Base-by-base conservation (phyloP, 495 filamentous ascomycete species). In the Hamigera avellanea region DNA sequence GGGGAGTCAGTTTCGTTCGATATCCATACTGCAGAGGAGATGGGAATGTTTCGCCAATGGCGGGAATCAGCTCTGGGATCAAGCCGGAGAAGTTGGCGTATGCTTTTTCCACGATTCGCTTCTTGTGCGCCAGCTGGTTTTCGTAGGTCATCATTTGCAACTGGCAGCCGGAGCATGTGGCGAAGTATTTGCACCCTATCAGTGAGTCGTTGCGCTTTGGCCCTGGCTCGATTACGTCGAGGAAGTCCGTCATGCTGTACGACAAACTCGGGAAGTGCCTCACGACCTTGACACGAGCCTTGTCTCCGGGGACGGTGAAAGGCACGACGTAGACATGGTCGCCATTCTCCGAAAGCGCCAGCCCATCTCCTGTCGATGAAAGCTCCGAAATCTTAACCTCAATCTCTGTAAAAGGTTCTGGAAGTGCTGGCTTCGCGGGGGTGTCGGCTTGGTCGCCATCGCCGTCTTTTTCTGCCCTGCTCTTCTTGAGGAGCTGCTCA, bases 131-230 rank as follows among this genome's bases (percentile, higher is more conserved):
- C 19, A 98, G 69, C 54, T 98, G 91, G 38, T 83, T 78, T 19
- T 70, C 62, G 59, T 98, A 98, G 28, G 85, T 73, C 38, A 98
- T 74, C 86, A 95, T 95, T 58, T 98, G 91, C 52, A 95, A 84
- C 62, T 96, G 93, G 50, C 91, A 98, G 3, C 91, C 91, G 0
- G 83, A 84, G 55, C 91, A 98, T 35, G 67, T 73, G 21, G 70
- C 59, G 50, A 98, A 98, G 62, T 96, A 96, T 45, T 72, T 65
- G 66, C 91, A 98, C 30, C 68, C 60, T 46, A 94, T 70, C 1
- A 76, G 68, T 30, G 63, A 69, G 50, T 95, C 86, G 43, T 95
- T 76, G 44, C 91, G 78, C 26, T 79, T 62, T 1, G 76, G 71
- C 0, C 85, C 85, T 0, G 91, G 76, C 31, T 67, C 69, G 21